Percentiles rank a stretch among this genome's conserved stretches.
Conservation (phyloP, 371 early-diverging fungal species). For the Thermomucor indicae-seudaticae region DNA sequence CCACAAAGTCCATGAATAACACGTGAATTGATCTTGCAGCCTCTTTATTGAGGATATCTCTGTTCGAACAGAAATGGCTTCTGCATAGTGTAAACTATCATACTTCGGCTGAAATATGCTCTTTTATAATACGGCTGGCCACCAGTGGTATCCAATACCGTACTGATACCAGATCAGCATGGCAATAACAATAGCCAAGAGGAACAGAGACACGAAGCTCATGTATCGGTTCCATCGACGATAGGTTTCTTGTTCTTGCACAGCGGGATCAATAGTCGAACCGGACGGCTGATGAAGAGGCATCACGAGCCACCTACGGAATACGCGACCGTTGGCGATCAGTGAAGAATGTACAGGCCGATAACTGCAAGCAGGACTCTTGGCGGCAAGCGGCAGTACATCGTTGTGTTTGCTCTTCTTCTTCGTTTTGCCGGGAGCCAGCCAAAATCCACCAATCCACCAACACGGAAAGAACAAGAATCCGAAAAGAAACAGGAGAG, state of each 20-base stretch:
- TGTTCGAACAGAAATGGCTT: too few species aligned
- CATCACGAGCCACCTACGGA: too few species aligned
- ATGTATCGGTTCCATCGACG: conserved; percentile 26
- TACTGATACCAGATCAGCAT: conserved; percentile 26
- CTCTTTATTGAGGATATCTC: too few species aligned
- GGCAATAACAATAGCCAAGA: conserved; percentile 9
- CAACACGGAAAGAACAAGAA: conserved; percentile 43
- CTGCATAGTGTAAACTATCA: too few species aligned
- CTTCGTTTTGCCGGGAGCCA: background rate
- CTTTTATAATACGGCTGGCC: conserved; percentile 3
- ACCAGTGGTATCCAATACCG: conserved; percentile 11
- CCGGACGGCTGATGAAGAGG: too few species aligned
- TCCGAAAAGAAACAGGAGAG: conserved; percentile 38
- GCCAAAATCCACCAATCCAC: conserved; percentile 36
- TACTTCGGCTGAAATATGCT: too few species aligned
- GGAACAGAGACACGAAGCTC: conserved; percentile 21
- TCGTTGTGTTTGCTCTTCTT: background rate
- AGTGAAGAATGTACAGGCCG: conserved; percentile 28
- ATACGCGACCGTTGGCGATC: conserved; percentile 29
- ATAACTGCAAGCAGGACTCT: background rate
- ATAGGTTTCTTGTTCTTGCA: conserved; percentile 14
- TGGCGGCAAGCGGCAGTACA: background rate
- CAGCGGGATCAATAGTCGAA: too few species aligned
- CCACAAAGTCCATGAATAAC: too few species aligned
- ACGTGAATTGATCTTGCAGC: too few species aligned